Conservation (phyloP, 495 filamentous ascomycete species). For the Tetracladium marchalianum region DNA sequence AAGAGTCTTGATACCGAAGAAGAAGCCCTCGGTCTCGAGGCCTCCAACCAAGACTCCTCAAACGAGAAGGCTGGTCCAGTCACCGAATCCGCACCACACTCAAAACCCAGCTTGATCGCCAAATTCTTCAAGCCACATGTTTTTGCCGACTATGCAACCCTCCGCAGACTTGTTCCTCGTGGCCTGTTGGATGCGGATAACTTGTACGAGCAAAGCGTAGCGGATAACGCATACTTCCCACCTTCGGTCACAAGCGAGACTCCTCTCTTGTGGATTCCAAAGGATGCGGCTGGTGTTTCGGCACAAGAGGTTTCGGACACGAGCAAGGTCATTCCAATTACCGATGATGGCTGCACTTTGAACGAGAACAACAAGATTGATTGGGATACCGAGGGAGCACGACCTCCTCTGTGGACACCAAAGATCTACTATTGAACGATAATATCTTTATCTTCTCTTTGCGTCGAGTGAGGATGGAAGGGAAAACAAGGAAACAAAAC, state of each 20-base stretch:
- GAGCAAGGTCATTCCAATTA: conserved; percentile 61
- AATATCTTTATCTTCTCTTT: background rate
- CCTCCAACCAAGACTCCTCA: conserved; percentile 20
- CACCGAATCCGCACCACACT: conserved; percentile 17
- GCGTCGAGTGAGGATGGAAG: no score
- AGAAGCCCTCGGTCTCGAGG: conserved; percentile 38
- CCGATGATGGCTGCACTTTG: conserved; percentile 72
- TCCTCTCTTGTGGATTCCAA: conserved; percentile 77
- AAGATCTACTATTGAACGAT: conserved; percentile 43
- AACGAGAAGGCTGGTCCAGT: conserved; percentile 20
- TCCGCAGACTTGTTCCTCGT: conserved; percentile 64
- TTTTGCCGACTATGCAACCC: conserved; percentile 58
- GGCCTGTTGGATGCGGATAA: conserved; percentile 29
- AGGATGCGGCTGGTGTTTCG: conserved; percentile 64
- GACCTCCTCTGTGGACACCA: conserved; percentile 73
- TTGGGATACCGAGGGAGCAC: conserved; percentile 62
- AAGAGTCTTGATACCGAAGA: conserved; percentile 50
- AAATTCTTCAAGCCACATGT: conserved; percentile 74
- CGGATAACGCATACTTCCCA: conserved; percentile 66
- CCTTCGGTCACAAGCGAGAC: conserved; percentile 54
- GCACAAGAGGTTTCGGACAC: conserved; percentile 69
- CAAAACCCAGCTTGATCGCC: conserved; percentile 39
- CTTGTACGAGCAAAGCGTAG: conserved; percentile 48
- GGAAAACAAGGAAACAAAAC: no score
- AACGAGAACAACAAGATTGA: conserved; percentile 70